Evolutionary conservation across 1,139 yeast genomes (phyloP), one percentile per base, ranked within the genome.

Genomic region (Suhomyces terraborum): DNA sequence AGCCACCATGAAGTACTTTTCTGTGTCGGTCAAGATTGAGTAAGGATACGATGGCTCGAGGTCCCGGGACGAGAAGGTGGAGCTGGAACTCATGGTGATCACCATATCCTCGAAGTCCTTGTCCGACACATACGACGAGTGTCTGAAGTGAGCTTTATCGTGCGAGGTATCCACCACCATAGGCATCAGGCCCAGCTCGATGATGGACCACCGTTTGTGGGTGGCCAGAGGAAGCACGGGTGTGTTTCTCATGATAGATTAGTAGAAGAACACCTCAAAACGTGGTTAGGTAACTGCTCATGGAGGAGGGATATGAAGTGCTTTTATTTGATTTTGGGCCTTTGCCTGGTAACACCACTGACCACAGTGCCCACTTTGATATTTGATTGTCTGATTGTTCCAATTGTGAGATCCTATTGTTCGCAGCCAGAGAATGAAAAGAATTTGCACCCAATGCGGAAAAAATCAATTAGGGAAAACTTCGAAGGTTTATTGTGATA

Each of bases 1-100:
- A 1, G 50, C 31, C 9, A 56, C 59, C 33, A 64, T 49, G 12
- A 47, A 20, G 23, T 52, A 51, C 32, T 58, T 52, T 36, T 63
- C 67, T 9, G 30, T 32, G 1, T 27, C 35, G 6, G 45, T 34
- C 21, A 54, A 31, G n/a, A 51, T 46, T 4, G 58, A 49, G 41
- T 54, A 53, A 2, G 48, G 50, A 4, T 35, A 16, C n/a, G 22
- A 9, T 5, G 13, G 16, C 8, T 30, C 23, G 5, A 24, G 27
- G 9, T 41, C 36, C 12, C 21, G 6, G 8, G 18, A 27, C 26
- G 38, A 25, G 19, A 27, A 27, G n/a, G 21, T 21, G 21, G 27
- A 35, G 8, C 19, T 8, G 10, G 21, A 19, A 10, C 27, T 35
- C 7, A 14, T 8, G 25, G 27, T 4, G 7, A 29, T 33, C n/a